Evolutionary conservation across 2,329 filamentous ascomycete genomes (phyloP).

Genomic region (Cordyceps militaris): DNA sequence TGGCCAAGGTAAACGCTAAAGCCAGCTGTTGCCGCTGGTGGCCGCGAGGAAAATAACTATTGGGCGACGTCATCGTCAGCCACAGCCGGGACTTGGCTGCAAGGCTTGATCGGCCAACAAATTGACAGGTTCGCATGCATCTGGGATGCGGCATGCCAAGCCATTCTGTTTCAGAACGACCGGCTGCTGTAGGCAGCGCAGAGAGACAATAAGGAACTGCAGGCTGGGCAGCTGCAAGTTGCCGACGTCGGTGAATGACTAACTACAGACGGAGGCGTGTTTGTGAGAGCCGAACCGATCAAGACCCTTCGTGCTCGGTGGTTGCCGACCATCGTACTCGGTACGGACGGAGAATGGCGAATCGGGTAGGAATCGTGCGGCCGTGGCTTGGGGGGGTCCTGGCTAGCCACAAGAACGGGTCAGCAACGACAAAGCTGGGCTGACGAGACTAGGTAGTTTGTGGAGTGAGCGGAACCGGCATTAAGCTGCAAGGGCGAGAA

Average conservation of each 20-base stretch:
- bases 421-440: neutral
- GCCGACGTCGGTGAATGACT: neutral
- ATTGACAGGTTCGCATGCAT: neutral
- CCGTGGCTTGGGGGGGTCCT: neutral
- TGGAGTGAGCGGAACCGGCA: neutral
- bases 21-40: neutral
- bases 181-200: neutral
- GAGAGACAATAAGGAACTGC: neutral
- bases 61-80: neutral
- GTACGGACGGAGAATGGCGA: neutral
- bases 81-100: neutral
- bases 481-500: neutral
- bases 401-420: neutral
- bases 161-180: neutral
- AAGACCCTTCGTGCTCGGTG: neutral
- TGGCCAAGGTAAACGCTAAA: neutral
- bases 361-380: slow-evolving; percentile 9
- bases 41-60: neutral
- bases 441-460: neutral
- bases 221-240: neutral
- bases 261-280: neutral
- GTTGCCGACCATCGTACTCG: neutral
- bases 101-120: neutral
- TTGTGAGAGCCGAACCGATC: neutral
- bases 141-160: neutral